Percentiles rank a stretch among this genome's conserved stretches.
phyloP scores from a whole-genome alignment of 1,139 yeast genomes.

The Meyerozyma guilliermondii region DNA sequence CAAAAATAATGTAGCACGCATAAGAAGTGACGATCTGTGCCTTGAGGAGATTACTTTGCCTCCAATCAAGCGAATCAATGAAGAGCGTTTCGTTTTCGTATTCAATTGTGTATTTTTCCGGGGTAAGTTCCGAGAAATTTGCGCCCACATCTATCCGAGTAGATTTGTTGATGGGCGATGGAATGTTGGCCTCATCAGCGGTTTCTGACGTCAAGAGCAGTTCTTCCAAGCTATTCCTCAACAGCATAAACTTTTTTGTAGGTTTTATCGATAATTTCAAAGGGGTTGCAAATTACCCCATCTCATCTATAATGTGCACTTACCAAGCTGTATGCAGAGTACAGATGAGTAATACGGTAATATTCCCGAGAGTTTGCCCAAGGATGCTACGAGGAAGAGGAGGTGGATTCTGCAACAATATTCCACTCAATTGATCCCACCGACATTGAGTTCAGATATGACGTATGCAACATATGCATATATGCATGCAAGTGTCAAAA shows the following conservation, averaged over 20 bases:
- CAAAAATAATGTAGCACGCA: constrained; percentile 38
- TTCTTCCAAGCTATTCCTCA: background rate
- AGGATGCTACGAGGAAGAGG: background rate
- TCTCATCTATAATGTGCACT: background rate
- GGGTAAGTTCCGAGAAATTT: background rate
- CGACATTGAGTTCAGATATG: too few species aligned
- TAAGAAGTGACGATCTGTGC: constrained; percentile 38
- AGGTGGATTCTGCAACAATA: too few species aligned
- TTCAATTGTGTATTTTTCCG: constrained; percentile 10
- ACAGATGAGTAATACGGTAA: background rate
- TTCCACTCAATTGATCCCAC: too few species aligned
- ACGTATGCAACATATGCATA: too few species aligned
- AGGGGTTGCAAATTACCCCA: background rate
- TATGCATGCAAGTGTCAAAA: background rate
- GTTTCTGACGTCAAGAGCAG: background rate
- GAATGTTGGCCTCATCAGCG: background rate
- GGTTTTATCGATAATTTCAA: background rate
- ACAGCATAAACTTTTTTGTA: background rate
- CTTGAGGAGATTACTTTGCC: constrained; percentile 27
- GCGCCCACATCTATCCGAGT: background rate
- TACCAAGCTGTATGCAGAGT: background rate
- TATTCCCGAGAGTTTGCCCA: background rate
- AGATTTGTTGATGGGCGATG: background rate
- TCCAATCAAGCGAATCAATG: constrained; percentile 39
- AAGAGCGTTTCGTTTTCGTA: constrained; percentile 24